A percentile compares a stretch with the other conserved stretches of the same genome.
phyloP scores from a whole-genome alignment of 495 filamentous ascomycete species.

The Echria macrotheca region DNA sequence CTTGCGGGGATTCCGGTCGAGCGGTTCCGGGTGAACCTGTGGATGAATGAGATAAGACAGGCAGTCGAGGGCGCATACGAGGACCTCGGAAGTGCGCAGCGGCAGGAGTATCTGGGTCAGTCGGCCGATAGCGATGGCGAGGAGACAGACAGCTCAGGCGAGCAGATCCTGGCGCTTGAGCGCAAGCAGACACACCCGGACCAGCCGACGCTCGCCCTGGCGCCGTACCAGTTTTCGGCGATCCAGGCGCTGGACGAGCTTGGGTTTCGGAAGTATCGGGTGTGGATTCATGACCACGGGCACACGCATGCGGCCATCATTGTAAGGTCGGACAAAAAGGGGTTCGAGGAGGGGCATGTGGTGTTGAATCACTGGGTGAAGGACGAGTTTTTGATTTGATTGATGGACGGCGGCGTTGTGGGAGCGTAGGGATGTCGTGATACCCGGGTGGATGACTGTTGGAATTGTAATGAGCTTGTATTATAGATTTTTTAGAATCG shows the following conservation, averaged over 20 bases:
- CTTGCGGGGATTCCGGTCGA: constrained; percentile 55
- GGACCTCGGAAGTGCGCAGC: constrained; percentile 57
- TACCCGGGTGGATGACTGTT: too few relatives aligned
- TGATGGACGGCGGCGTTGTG: too few relatives aligned
- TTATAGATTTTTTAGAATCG: too few relatives aligned
- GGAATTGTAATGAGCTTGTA: too few relatives aligned
- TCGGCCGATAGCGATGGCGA: constrained; percentile 19
- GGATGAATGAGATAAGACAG: constrained; percentile 64
- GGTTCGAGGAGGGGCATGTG: constrained; percentile 68
- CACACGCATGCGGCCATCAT: constrained; percentile 92
- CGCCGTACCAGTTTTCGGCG: constrained; percentile 75
- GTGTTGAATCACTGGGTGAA: constrained; percentile 80
- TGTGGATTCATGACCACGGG: constrained; percentile 73
- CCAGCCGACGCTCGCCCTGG: constrained; percentile 67
- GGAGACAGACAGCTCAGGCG: constrained; percentile 11
- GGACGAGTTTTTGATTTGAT: constrained; percentile 53
- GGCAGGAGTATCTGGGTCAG: constrained; percentile 51
- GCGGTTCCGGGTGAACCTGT: constrained; percentile 69
- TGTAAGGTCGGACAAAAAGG: constrained; percentile 56
- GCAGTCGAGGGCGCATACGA: constrained; percentile 72
- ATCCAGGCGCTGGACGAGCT: constrained; percentile 69
- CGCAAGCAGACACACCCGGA: constrained; percentile 29
- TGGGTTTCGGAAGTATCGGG: constrained; percentile 74
- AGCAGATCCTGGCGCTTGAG: constrained; percentile 31
- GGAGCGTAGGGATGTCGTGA: too few relatives aligned